Percentiles rank a stretch among this genome's conserved stretches.
phyloP scores from a whole-genome alignment of 1,284 basidiomycete genomes.

The Pseudozyma sp. region DNA sequence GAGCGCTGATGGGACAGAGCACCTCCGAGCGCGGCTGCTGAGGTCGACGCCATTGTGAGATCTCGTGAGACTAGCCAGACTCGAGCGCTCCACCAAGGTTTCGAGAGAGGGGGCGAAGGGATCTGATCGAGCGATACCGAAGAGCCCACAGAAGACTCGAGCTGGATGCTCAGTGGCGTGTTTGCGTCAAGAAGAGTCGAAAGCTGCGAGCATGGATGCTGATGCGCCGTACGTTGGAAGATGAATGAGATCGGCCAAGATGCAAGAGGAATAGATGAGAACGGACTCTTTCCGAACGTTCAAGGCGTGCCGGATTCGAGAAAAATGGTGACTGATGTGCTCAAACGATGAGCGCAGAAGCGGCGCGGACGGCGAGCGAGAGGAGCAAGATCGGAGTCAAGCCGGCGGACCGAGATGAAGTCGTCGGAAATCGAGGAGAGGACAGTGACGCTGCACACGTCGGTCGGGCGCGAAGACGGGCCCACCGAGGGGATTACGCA shows the following conservation, averaged over 20 bases:
- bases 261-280: background rate
- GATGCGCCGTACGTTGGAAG: background rate
- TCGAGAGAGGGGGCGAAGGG: background rate
- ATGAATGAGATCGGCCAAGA: background rate
- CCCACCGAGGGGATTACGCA: too few species aligned
- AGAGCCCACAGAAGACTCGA: background rate
- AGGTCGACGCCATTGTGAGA: slow-evolving; percentile 29
- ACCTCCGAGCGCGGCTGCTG: slow-evolving; percentile 22
- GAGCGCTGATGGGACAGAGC: background rate
- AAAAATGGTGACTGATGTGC: background rate
- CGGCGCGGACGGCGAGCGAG: background rate
- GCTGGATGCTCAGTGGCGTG: slow-evolving; percentile 1
- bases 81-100: too few species aligned
- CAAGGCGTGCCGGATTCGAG: too few species aligned
- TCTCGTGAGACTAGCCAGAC: background rate
- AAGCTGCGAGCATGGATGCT: slow-evolving; percentile 8
- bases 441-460: background rate
- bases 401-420: slow-evolving; percentile 10
- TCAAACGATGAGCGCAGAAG: background rate
- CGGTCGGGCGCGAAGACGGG: too few species aligned
- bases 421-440: background rate
- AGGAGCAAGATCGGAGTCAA: slow-evolving; percentile 5
- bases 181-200: background rate
- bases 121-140: background rate
- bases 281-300: background rate